Evolutionary conservation across 805 yeast genomes (phyloP).

Genomic region (Candida dendrica): DNA sequence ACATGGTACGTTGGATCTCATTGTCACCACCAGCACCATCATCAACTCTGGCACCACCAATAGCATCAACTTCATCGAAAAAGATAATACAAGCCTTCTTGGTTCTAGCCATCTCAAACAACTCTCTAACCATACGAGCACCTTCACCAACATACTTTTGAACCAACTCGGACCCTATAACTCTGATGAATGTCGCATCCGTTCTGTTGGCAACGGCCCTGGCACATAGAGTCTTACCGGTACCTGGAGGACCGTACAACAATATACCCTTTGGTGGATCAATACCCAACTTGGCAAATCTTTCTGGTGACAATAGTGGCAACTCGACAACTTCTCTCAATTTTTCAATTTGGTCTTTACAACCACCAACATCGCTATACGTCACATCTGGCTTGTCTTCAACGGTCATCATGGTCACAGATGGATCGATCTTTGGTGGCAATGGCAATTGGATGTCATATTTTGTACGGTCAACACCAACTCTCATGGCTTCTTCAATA

Average conservation of each 20-base stretch:
- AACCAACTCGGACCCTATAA: conserved; percentile 95
- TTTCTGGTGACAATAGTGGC: conserved; percentile 89
- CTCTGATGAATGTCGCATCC: conserved; percentile 97
- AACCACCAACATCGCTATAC: conserved; percentile 96
- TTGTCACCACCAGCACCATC: conserved; percentile 99
- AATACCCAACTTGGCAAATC: conserved; percentile 93
- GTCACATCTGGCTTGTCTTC: conserved; percentile 99
- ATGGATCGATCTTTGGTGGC: conserved; percentile 96
- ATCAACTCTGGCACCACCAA: conserved; percentile 99
- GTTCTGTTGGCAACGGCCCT: conserved; percentile 99
- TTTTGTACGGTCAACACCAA: conserved; percentile 96
- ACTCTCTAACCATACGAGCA: conserved; percentile 98
- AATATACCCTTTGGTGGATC: conserved; percentile 99
- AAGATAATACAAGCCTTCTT: conserved; percentile 97
- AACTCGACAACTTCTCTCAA: conserved; percentile 93
- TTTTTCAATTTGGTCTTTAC: conserved; percentile 97
- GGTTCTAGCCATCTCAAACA: conserved; percentile 98
- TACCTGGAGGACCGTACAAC: conserved; percentile 97
- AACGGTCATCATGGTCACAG: conserved; percentile 99
- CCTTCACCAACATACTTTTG: conserved; percentile 99
- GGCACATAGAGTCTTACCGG: conserved; percentile 97
- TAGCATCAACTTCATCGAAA: conserved; percentile 97
- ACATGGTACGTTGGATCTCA: conserved; percentile 98
- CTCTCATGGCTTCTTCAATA: conserved; percentile 99
- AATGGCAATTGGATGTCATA: conserved; percentile 95